phyloP scores from a whole-genome alignment of 2,329 filamentous ascomycete species.

The Rutstroemia sp. region DNA sequence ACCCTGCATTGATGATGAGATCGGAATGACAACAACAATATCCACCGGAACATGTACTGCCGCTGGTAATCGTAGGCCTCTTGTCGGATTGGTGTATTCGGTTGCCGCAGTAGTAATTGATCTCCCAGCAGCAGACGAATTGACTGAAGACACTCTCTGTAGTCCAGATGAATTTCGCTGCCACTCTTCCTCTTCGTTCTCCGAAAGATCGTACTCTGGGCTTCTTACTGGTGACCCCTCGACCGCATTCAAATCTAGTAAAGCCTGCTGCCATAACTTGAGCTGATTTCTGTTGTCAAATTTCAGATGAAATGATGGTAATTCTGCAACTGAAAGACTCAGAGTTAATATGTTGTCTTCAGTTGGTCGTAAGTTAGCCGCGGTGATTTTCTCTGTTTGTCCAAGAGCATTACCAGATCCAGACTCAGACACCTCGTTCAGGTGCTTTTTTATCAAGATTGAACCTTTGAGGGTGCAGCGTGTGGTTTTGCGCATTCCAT shows the following conservation, averaged over 20 bases:
- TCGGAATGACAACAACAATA: slow-evolving; percentile 91
- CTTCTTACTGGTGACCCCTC: slow-evolving; percentile 57
- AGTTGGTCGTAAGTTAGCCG: slow-evolving; percentile 31
- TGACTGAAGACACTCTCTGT: slow-evolving; percentile 73
- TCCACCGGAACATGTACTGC: slow-evolving; percentile 81
- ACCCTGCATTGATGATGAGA: slow-evolving; percentile 99
- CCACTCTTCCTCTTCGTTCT: slow-evolving; percentile 84
- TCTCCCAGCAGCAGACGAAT: slow-evolving; percentile 75
- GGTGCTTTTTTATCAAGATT: slow-evolving; percentile 95
- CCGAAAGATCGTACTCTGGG: slow-evolving; percentile 75
- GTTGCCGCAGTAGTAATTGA: slow-evolving; percentile 85
- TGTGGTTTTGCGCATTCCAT: slow-evolving; percentile 53
- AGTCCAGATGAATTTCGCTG: slow-evolving; percentile 46
- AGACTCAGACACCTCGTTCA: slow-evolving; percentile 77
- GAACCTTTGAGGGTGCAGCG: slow-evolving; percentile 92
- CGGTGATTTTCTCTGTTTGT: slow-evolving; percentile 27
- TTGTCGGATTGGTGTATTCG: slow-evolving; percentile 70
- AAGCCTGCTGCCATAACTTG: slow-evolving; percentile 82
- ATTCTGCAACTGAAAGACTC: slow-evolving; percentile 81
- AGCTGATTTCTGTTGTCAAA: slow-evolving; percentile 80
- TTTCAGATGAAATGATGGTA: slow-evolving; percentile 88
- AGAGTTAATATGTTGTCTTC: slow-evolving; percentile 84
- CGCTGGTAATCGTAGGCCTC: slow-evolving; percentile 31
- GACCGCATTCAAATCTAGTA: slow-evolving; percentile 73
- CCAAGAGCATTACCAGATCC: slow-evolving; percentile 38